Conservation (phyloP, 768 basidiomycete genomes). For the Auriscalpium vulgare region DNA sequence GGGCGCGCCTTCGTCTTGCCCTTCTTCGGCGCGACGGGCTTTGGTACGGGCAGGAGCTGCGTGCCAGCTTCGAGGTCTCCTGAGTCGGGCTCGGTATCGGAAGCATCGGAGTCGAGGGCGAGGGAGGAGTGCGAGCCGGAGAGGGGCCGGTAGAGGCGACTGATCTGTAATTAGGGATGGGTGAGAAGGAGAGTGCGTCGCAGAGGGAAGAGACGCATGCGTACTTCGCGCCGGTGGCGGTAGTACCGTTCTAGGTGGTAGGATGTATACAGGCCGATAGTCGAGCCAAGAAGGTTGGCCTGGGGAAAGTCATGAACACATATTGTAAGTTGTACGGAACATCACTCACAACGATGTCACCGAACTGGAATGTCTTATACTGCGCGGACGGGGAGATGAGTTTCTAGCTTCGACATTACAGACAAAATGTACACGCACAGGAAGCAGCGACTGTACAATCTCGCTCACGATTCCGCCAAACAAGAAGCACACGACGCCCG, state of each 20-base stretch:
- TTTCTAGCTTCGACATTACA: conserved; percentile 1
- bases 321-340: neutral
- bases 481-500: conserved; percentile 63
- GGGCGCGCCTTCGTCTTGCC: conserved; percentile 9
- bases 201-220: conserved; percentile 5
- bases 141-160: conserved; percentile 70
- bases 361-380: conserved; percentile 67
- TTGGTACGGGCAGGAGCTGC: conserved; percentile 54
- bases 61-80: conserved; percentile 37
- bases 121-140: conserved; percentile 32
- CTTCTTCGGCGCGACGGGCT: conserved; percentile 8
- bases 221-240: conserved; percentile 70
- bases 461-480: conserved; percentile 79
- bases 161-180: conserved; percentile 41
- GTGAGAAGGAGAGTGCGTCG: neutral
- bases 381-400: conserved; percentile 18
- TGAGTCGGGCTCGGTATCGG: conserved; percentile 23
- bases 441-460: conserved; percentile 70
- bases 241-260: conserved; percentile 71
- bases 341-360: conserved; percentile 59
- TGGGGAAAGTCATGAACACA: conserved; percentile 21
- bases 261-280: conserved; percentile 55
- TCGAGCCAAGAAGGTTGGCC: conserved; percentile 76
- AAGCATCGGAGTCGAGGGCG: conserved; percentile 43
- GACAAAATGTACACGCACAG: conserved; percentile 33